Base-by-base conservation (phyloP, 1,284 basidiomycete genomes). In the Vanrija pseudolonga region DNA sequence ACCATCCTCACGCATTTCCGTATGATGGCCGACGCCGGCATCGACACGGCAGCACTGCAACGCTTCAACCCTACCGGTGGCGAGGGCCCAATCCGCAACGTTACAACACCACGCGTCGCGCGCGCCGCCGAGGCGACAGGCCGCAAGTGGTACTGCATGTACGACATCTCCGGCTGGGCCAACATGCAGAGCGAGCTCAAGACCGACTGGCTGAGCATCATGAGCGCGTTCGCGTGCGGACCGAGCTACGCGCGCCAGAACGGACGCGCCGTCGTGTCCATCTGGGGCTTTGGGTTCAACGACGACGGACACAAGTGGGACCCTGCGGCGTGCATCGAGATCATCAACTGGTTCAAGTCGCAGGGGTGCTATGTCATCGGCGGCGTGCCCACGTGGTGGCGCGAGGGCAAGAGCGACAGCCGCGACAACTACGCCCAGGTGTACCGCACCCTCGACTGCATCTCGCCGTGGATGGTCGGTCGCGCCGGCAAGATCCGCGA, bases 401-500 rank as follows among this genome's bases (percentile, higher is more conserved):
- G 52, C 40, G 28, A 32, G 18, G 49, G 52, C 32, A 19, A 26
- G 12, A 15, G 44, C 38, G 59, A 60, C 59, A 55, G 52, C 20
- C 55, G 52, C 20, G 22, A 48, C 15, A 47, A 51, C 39, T 56
- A 45, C 17, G 44, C 36, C 8, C 40, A 54, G 14, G 59, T 60
- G 47, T 60, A 60, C 55, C 47, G 32, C 15, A 28, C 52, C 5
- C 56, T 60, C 38, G 50, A 60, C 55, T 55, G 53, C 46, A 32
- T 60, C 14, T 57, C 55, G 23, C 59, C 59, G 6, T 60, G 59
- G 59, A 60, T 60, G 59, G 51, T 60, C n/a, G 59, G 59, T 9
- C 55, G 59, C 24, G 55, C 59, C 6, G 37, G 39, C 36, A 54
- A 55, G 40, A 38, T 49, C 11, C 17, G 23, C 7, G 50, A 54